phyloP scores from a whole-genome alignment of 1,284 basidiomycete genomes.

The Exsudoporus floridanus region DNA sequence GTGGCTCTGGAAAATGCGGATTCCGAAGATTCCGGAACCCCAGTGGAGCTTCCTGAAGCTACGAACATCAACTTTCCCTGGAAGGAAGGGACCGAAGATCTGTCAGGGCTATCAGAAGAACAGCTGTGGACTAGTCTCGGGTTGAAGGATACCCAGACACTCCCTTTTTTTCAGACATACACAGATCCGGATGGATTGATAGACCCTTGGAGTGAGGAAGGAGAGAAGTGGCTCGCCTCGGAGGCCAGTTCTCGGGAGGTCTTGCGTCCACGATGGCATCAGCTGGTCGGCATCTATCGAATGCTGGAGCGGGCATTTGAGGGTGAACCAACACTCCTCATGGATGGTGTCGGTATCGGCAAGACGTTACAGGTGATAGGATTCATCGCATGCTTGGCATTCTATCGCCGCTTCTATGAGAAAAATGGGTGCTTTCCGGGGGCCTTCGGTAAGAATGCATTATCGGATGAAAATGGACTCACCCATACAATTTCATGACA shows the following conservation, averaged over 20 bases:
- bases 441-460: background rate
- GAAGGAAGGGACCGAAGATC: background rate
- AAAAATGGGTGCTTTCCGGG: background rate
- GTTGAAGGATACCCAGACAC: background rate
- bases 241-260: too few species aligned
- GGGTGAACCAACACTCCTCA: too few species aligned
- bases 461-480: background rate
- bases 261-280: too few species aligned
- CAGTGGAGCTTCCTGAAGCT: background rate
- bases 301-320: too few species aligned
- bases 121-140: background rate
- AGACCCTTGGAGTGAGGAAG: background rate
- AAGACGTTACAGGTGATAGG: too few species aligned
- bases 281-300: too few species aligned
- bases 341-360: too few species aligned
- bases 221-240: background rate
- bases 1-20: background rate
- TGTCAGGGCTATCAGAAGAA: background rate
- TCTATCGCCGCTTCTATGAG: too few species aligned
- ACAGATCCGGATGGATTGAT: background rate
- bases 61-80: background rate
- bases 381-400: too few species aligned
- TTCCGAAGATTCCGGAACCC: background rate
- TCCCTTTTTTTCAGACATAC: background rate
- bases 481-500: background rate